Evolutionary conservation across 2,329 filamentous ascomycete species (phyloP).

Genomic region (Hypoxylon sp.): DNA sequence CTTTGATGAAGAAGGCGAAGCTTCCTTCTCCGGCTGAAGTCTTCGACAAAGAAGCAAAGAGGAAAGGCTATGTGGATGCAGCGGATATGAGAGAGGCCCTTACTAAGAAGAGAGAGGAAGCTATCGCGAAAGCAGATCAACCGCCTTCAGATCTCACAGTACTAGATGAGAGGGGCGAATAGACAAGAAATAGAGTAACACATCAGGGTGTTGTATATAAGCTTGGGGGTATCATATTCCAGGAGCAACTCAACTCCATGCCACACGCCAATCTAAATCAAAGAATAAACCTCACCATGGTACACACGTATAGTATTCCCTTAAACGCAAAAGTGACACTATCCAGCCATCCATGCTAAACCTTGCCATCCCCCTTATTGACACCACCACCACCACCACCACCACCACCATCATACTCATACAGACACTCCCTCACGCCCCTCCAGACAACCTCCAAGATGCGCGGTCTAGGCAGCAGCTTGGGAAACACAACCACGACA

Average conservation of each 20-base stretch:
- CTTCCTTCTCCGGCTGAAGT: conserved; percentile 62
- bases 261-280: conserved; percentile 19
- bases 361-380: conserved; percentile 11
- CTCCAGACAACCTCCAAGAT: conserved; percentile 92
- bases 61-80: conserved; percentile 64
- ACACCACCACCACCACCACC: conserved; percentile 47
- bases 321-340: too few relatives aligned
- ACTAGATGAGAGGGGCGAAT: conserved; percentile 25
- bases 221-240: conserved; percentile 25
- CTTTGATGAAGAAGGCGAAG: conserved; percentile 60
- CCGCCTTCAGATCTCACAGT: conserved; percentile 1
- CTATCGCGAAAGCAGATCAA: conserved; percentile 12
- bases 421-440: conserved; percentile 82
- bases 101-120: conserved; percentile 36
- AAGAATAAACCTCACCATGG: too few relatives aligned
- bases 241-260: conserved; percentile 2
- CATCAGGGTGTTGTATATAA: conserved; percentile 7
- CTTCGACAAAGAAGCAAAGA: conserved; percentile 69
- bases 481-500: conserved; percentile 93
- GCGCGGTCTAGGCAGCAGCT: conserved; percentile 74
- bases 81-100: conserved; percentile 53
- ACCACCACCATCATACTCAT: conserved; percentile 62
- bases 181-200: conserved; percentile 5
- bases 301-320: too few relatives aligned
- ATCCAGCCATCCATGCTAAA: conserved; percentile 24